phyloP scores from a whole-genome alignment of 176 grass and related monocot species.

The Musa acuminata region DNA sequence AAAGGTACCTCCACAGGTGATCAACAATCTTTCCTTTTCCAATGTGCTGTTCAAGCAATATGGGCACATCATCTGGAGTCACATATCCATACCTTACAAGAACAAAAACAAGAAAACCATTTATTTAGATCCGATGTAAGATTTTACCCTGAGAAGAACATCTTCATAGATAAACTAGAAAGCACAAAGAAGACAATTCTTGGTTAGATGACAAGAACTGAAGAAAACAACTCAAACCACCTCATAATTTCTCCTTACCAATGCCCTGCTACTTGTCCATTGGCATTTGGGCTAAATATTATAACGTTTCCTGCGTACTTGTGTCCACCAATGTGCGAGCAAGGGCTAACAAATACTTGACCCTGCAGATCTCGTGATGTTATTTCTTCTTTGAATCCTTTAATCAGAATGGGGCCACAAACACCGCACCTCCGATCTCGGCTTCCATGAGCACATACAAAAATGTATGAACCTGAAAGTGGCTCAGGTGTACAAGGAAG shows the following conservation, averaged over 20 bases:
- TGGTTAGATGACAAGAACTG: not conserved
- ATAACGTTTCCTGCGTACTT: slow-evolving; percentile 29
- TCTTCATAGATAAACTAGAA: not conserved
- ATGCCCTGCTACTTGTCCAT: slow-evolving; percentile 20
- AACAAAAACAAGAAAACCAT: slow-evolving; percentile 3
- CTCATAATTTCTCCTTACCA: slow-evolving; percentile 3
- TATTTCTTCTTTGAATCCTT: slow-evolving; percentile 26
- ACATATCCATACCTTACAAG: slow-evolving; percentile 28
- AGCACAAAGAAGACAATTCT: not conserved
- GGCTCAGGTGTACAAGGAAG: slow-evolving; percentile 2
- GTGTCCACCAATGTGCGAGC: slow-evolving; percentile 28
- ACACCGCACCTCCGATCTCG: slow-evolving; percentile 22
- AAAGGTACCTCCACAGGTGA: slow-evolving; percentile 17
- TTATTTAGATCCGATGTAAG: not conserved
- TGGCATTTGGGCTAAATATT: slow-evolving; percentile 22
- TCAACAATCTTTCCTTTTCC: slow-evolving; percentile 22
- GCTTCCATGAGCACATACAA: slow-evolving; percentile 25
- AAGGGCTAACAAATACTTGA: slow-evolving; percentile 20
- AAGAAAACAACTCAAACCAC: not conserved
- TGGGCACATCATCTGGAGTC: slow-evolving; percentile 19
- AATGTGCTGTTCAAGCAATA: slow-evolving; percentile 23
- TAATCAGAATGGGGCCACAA: slow-evolving; percentile 23
- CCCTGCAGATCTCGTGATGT: slow-evolving; percentile 7
- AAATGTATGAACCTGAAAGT: slow-evolving; percentile 19
- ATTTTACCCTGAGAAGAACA: not conserved